Evolutionary conservation across 208 protist species (phyloP).

Genomic region (Leishmania tarentolae): DNA sequence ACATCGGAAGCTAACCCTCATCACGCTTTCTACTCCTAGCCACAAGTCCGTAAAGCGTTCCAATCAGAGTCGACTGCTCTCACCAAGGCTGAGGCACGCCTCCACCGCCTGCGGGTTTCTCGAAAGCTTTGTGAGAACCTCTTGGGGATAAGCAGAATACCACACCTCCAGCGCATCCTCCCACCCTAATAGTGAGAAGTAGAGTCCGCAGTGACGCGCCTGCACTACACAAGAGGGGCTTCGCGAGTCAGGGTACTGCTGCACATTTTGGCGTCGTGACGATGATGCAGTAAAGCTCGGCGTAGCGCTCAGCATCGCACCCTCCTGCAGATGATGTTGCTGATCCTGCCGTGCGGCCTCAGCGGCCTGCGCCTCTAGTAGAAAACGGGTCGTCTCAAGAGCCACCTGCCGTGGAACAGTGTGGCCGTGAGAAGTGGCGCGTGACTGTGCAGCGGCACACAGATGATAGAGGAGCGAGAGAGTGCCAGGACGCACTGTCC

Average conservation of each 20-base stretch:
- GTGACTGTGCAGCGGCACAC: conserved; percentile 34
- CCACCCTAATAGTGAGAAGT: conserved; percentile 55
- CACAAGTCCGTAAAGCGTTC: neutral
- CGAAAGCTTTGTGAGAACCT: conserved; percentile 35
- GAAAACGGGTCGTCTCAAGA: conserved; percentile 30
- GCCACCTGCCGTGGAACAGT: conserved; percentile 20
- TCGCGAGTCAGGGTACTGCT: neutral
- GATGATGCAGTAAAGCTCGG: neutral
- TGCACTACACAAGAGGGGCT: conserved; percentile 5
- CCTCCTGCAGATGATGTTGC: neutral
- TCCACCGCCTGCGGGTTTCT: conserved; percentile 39
- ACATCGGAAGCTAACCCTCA: neutral
- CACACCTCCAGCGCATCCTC: conserved; percentile 44
- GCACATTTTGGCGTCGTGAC: neutral
- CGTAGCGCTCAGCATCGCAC: neutral
- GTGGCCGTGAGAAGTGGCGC: neutral
- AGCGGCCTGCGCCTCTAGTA: conserved; percentile 20
- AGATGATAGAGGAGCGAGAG: conserved; percentile 47
- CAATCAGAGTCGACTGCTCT: neutral
- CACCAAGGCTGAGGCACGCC: conserved; percentile 19
- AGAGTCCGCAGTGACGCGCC: conserved; percentile 37
- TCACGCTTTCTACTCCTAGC: neutral
- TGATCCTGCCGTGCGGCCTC: neutral
- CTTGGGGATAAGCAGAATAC: conserved; percentile 39
- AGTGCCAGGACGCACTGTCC: conserved; percentile 30